Base-by-base conservation (phyloP, 2,329 filamentous ascomycete species). In the Trichoderma aggressivum region DNA sequence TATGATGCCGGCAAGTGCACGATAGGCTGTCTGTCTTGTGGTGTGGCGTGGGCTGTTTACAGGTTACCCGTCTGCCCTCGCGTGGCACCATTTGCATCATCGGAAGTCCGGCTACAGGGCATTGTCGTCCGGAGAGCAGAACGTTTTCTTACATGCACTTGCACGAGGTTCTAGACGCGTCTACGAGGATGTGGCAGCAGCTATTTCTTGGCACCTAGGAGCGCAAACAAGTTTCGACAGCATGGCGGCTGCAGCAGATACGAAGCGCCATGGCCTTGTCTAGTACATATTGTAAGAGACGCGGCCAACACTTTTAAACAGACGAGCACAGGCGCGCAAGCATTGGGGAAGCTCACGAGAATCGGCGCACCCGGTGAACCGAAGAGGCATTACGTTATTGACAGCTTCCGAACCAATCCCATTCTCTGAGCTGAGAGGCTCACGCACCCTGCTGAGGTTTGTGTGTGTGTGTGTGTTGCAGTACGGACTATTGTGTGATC, bases 351-450 rank as follows among this genome's bases (percentile, higher is more conserved):
- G 50, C 24, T 24, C 18, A 64, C 24, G 28, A n/a, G 47, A 12
- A 18, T 55, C 62, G 47, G 47, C 62, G 47, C 62, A 65, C 43
- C 62, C 47, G 43, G 24, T 26, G 21, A 65, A 36, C 21, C 24
- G 62, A 47, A 39, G 16, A 59, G n/a, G 16, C n/a, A 47, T 67
- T 67, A 67, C 64, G 64, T 67, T 59, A 67, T 32, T 55, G 64
- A 18, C 53, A 18, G 12, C 32, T 24, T 24, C 24, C n/a, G 36
- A 61, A n/a, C 36, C 36, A 34, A 60, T 50, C 55, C 36, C 16
- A n/a, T 30, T 47, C 34, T 58, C 28, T 24, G 61, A 24, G 28
- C 39, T 24, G 36, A 53, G 55, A 56, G 36, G 56, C 56, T 61
- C 55, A 69, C 65, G 65, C 65, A 69, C 61, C n/a, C 56, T 7